These are phyloP conservation scores for Phlegmacium glaucopus DNA, from an alignment of 768 basidiomycete species.

Conservation along the genomic window DNA sequence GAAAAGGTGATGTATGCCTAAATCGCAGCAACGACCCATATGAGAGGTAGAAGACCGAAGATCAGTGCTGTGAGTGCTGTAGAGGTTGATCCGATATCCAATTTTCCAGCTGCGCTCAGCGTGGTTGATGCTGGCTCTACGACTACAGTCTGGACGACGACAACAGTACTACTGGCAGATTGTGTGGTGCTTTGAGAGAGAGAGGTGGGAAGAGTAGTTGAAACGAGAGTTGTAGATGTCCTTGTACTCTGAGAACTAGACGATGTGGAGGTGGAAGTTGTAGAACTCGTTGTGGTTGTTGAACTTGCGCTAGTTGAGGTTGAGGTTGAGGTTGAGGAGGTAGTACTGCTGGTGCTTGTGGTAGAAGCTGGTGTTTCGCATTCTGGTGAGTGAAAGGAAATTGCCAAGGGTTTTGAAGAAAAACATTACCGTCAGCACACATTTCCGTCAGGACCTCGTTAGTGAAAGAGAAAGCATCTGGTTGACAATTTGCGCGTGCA, in stretches of 20 bases:
- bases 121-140: neutral
- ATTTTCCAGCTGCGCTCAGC: neutral
- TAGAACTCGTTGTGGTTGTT: neutral
- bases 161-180: neutral
- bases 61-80: neutral
- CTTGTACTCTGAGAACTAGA: neutral
- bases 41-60: neutral
- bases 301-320: neutral
- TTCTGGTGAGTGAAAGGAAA: neutral
- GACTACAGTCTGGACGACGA: neutral
- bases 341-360: neutral
- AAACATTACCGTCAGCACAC: conserved; percentile 4
- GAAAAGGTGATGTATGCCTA: no score
- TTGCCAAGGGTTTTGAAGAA: neutral
- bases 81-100: neutral
- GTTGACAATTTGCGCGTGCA: neutral
- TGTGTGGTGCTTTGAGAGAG: neutral
- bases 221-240: neutral
- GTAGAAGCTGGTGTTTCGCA: neutral
- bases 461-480: conserved; percentile 1
- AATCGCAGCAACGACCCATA: neutral
- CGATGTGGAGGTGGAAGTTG: neutral
- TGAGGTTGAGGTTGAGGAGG: neutral
- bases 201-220: neutral
- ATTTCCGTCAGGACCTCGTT: neutral